These are phyloP conservation scores for Aspergillus coremiiformis DNA, from an alignment of 495 filamentous ascomycete species.

Conservation along the genomic window DNA sequence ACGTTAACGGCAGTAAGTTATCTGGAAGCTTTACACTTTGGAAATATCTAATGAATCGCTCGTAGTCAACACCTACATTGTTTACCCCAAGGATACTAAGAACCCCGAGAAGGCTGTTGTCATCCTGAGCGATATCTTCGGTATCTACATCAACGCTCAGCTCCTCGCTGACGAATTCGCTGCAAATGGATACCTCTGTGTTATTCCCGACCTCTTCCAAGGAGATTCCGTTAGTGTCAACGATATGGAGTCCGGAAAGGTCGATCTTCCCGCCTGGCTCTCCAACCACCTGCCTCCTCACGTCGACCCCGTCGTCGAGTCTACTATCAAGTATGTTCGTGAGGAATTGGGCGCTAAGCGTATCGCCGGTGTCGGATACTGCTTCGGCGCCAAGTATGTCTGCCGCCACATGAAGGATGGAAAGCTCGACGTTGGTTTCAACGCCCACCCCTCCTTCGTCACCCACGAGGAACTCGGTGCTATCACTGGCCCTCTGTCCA, in stretches of 20 bases:
- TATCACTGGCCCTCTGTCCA: slow-evolving; percentile 64
- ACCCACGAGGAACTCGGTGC: slow-evolving; percentile 66
- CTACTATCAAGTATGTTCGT: slow-evolving; percentile 51
- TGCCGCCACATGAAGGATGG: slow-evolving; percentile 39
- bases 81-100: slow-evolving; percentile 36
- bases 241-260: slow-evolving; percentile 50
- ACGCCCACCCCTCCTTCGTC: slow-evolving; percentile 73
- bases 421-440: slow-evolving; percentile 57
- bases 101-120: slow-evolving; percentile 36
- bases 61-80: slow-evolving; percentile 37
- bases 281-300: slow-evolving; percentile 46
- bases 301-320: slow-evolving; percentile 60
- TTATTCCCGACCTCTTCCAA: slow-evolving; percentile 72
- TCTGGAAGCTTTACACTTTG: background rate
- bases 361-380: slow-evolving; percentile 53
- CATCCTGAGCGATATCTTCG: slow-evolving; percentile 58
- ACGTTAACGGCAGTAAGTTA: slow-evolving; percentile 31
- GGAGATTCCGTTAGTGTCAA: slow-evolving; percentile 53
- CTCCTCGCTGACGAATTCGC: slow-evolving; percentile 80
- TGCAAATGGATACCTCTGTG: slow-evolving; percentile 68
- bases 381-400: slow-evolving; percentile 43
- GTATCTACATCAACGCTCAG: slow-evolving; percentile 69
- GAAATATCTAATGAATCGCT: background rate
- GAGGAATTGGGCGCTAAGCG: slow-evolving; percentile 53
- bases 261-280: slow-evolving; percentile 56